Base-by-base conservation (phyloP, 2,329 filamentous ascomycete species). In the Pseudocercospora pini-densiflorae region DNA sequence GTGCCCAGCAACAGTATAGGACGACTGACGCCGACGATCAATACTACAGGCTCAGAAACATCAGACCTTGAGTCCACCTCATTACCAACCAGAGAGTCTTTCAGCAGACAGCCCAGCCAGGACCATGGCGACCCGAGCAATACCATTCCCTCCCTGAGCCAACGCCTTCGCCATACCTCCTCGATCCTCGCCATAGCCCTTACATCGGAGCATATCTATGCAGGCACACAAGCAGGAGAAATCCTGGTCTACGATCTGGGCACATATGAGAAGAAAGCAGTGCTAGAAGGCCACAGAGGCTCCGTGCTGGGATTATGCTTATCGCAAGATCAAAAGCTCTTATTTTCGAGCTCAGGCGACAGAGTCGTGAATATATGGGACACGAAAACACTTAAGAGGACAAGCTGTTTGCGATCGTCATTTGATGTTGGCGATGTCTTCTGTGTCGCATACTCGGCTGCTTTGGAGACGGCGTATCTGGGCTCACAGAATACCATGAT, bases 361-460 rank as follows among this genome's bases (percentile, higher is more conserved):
- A 92, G 94, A 1, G 91, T 97, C 65, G 90, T 98, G 76, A 97
- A 97, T 77, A 92, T 97, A 49, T 99, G 95, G 95, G 90, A 89
- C 73, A 92, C 94, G 1, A 85, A 83, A 51, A 90, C 88, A 5
- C 89, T 97, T 77, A 87, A 86, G 63, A 89, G 91, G 29, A 84
- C 95, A 0, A 95, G 94, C 81, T 93, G 95, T 69, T 92, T 98
- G 68, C 97, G 97, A 82, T 96, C 93, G 69, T 90, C 90, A 58
- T 94, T 97, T 79, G 95, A 98, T 73, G 92, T 97, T 47, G 95
- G 95, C 66, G 95, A 99, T 81, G 89, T 99, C 66, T 98, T 98
- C 78, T 97, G 93, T 72, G 90, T 97, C n/a, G 91, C 90, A 1
- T 97, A 97, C 79, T 97, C 93, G 3, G 82, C 88, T 6, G 86